Conservation (phyloP, 495 filamentous ascomycete genomes). For the Copromyces sp. region DNA sequence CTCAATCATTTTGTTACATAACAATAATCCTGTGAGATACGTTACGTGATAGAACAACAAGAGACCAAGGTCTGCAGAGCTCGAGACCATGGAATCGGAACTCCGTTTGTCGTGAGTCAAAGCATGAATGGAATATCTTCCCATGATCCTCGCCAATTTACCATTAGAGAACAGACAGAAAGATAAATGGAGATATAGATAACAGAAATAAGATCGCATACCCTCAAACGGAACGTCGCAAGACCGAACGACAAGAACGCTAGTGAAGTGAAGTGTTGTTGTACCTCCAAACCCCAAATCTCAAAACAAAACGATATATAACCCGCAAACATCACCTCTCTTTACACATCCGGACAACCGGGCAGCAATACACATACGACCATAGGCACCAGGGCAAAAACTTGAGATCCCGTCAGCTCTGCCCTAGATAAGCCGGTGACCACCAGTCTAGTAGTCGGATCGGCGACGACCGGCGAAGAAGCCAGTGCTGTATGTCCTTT, state of each 20-base stretch:
- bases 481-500: neutral
- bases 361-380: neutral
- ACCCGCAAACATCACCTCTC: neutral
- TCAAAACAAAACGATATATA: neutral
- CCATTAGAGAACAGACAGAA: neutral
- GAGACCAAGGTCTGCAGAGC: neutral
- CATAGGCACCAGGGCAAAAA: constrained; percentile 8
- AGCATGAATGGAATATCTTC: neutral
- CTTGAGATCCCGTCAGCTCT: constrained; percentile 43
- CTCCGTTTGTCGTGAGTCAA: neutral
- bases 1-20: neutral
- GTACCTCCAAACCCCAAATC: neutral
- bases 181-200: neutral
- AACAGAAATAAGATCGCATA: no score
- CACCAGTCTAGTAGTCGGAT: neutral
- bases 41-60: neutral
- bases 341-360: neutral
- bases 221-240: neutral
- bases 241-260: neutral
- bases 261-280: neutral
- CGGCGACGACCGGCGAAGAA: neutral
- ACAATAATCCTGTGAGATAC: neutral
- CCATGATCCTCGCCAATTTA: neutral
- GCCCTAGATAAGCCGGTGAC: constrained; percentile 22
- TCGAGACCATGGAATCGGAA: no score